Percentiles rank a stretch among this genome's conserved stretches.
Evolutionary conservation across 139 green algal genomes (phyloP).

Genomic region (Chlamydomonas sp.): DNA sequence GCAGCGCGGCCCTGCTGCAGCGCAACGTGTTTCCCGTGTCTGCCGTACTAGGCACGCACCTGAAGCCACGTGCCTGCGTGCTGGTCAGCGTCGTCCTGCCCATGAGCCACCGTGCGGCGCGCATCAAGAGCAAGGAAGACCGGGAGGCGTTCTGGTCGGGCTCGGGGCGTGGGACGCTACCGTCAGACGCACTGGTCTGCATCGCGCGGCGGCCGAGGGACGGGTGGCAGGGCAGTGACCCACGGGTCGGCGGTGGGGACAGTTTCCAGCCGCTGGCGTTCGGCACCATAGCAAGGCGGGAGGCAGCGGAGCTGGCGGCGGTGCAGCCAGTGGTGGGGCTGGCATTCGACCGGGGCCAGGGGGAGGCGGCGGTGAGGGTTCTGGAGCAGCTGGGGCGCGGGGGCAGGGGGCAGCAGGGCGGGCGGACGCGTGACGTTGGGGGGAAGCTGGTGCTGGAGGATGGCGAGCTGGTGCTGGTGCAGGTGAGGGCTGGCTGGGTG

Average conservation of each 20-base stretch:
- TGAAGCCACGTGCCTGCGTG: conserved; percentile 47
- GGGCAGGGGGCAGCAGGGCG: too few relatives aligned
- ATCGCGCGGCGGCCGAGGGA: neutral
- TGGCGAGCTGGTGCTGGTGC: conserved; percentile 42
- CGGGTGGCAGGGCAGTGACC: too few relatives aligned
- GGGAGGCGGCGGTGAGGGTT: conserved; percentile 22
- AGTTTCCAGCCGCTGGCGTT: conserved; percentile 33
- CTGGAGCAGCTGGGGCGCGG: conserved; percentile 27
- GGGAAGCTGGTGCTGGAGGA: neutral
- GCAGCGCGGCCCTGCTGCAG: neutral
- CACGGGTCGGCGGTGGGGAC: neutral
- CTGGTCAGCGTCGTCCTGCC: conserved; percentile 45
- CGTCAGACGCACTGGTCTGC: conserved; percentile 52
- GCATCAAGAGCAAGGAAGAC: conserved; percentile 27
- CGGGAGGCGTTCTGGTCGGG: conserved; percentile 50
- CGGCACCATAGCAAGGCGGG: conserved; percentile 44
- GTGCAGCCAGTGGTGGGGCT: conserved; percentile 45
- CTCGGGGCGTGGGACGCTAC: conserved; percentile 42
- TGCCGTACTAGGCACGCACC: conserved; percentile 24
- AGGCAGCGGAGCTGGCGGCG: conserved; percentile 43
- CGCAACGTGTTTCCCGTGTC: conserved; percentile 37
- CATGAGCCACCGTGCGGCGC: conserved; percentile 8
- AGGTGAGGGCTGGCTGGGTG: conserved; percentile 34
- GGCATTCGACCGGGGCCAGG: conserved; percentile 35
- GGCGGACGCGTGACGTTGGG: neutral